Evolutionary conservation across 2,329 filamentous ascomycete species (phyloP).

Genomic region (Microcera coccophila): DNA sequence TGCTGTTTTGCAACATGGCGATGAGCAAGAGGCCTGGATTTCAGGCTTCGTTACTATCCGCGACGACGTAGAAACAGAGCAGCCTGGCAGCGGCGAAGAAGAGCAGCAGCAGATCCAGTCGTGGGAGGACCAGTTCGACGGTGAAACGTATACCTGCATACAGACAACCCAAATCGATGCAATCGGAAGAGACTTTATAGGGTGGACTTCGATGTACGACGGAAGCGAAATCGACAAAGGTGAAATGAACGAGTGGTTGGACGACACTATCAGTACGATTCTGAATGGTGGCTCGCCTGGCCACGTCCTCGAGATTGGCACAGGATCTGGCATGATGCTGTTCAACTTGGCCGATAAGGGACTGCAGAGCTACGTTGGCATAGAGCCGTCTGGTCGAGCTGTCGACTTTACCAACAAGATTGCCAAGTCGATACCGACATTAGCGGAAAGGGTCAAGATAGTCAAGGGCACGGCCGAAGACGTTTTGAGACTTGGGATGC

Average conservation of each 20-base stretch:
- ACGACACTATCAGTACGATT: constrained; percentile 21
- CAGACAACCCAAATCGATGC: background rate
- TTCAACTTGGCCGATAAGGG: constrained; percentile 16
- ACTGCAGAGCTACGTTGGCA: constrained; percentile 19
- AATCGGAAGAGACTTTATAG: constrained; percentile 22
- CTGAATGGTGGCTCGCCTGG: background rate
- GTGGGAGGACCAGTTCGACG: constrained; percentile 19
- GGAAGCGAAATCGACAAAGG: constrained; percentile 2
- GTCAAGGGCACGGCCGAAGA: constrained; percentile 13
- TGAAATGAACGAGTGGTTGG: constrained; percentile 27
- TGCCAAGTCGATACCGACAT: constrained; percentile 1
- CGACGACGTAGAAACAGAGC: background rate
- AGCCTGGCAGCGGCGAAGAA: constrained; percentile 2
- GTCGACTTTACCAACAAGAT: constrained; percentile 10
- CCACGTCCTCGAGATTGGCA: constrained; percentile 22
- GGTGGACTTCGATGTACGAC: constrained; percentile 27
- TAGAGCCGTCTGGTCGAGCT: constrained; percentile 16
- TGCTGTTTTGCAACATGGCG: constrained; percentile 10
- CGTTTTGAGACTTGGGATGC: background rate
- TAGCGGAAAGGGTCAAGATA: constrained; percentile 9
- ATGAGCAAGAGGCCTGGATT: constrained; percentile 5
- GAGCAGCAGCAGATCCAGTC: constrained; percentile 11
- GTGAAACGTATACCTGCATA: constrained; percentile 13
- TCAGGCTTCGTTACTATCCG: constrained; percentile 7
- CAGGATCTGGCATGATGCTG: constrained; percentile 26